These are phyloP conservation scores for Lobulomyces angularis DNA, from an alignment of 192 early-diverging fungal genomes.

Conservation along the genomic window DNA sequence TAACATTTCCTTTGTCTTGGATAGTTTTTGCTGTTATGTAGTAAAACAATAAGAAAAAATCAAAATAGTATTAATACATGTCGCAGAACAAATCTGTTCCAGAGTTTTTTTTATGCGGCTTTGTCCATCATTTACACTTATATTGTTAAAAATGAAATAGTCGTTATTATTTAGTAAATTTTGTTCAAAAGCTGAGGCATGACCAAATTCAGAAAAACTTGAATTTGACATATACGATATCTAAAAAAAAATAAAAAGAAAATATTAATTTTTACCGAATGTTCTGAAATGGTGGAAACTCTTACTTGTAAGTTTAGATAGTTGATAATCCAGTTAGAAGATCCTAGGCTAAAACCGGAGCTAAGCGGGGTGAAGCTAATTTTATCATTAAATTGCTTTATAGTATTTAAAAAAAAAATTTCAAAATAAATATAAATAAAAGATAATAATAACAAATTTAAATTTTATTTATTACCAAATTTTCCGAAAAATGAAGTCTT, in stretches of 20 bases:
- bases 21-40: conserved; percentile 28
- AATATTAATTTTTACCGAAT: too few relatives aligned
- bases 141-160: conserved; percentile 5
- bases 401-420: too few relatives aligned
- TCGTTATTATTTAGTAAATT: conserved; percentile 5
- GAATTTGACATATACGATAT: too few relatives aligned
- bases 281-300: too few relatives aligned
- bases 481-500: conserved; percentile 42
- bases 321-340: conserved; percentile 13
- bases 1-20: conserved; percentile 47
- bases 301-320: conserved; percentile 9
- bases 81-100: too few relatives aligned
- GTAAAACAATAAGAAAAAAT: too few relatives aligned
- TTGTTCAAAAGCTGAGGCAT: conserved; percentile 8
- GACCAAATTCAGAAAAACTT: conserved; percentile 10
- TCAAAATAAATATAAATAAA: too few relatives aligned
- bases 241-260: too few relatives aligned
- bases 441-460: too few relatives aligned
- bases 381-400: conserved; percentile 4
- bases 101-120: too few relatives aligned
- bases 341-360: conserved; percentile 15
- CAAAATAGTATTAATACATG: too few relatives aligned
- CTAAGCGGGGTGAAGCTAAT: conserved; percentile 4
- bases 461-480: conserved; percentile 18
- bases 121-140: too few relatives aligned